Base-by-base conservation (phyloP, 2,329 filamentous ascomycete genomes). In the Colletotrichum melonis region DNA sequence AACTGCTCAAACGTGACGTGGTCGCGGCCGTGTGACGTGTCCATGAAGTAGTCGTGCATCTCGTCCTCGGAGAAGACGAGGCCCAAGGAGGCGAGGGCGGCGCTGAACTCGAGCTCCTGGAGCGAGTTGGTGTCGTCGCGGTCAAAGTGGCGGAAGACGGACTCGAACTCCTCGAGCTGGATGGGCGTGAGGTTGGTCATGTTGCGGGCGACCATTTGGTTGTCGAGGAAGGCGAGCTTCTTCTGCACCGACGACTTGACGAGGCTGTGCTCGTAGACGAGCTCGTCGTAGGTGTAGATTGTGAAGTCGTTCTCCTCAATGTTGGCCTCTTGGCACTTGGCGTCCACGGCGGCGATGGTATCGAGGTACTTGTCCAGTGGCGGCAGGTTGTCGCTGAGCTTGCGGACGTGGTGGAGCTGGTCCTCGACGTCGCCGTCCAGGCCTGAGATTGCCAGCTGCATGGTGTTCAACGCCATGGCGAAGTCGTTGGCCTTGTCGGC, bases 301-400 rank as follows among this genome's bases (percentile, higher is more conserved):
- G 97, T 99, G 82, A 97, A 98, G 85, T 99, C 97, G 83, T 99
- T 99, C 80, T 99, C 97, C 83, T 99, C 97, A 76, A 99, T 98
- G 81, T 99, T 98, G 75, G 97, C 97, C 85, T 98, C 96, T 73
- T 92, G 90, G 81, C 97, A 99, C 84, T 98, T 95, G 75, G 91
- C 91, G 79, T 98, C 95, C 60, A 98, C 89, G 12, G 91, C 91
- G 16, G 92, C 94, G 80, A 99, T 98, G 75, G 95, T 94, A 75
- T 94, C 92, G 54, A 99, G 89, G 81, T 97, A 99, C 73, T 94
- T 91, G 78, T 98, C 95, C n/a, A 99, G 88, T 3, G 96, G 96
- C 9, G 94, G 90, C 14, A 99, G 87, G 79, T 94, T 98, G 76
- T 94, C 92, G 78, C 94, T 95, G 52, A 99, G 89, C 79, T 92